Evolutionary conservation across 352 stramenopile species (phyloP).

Genomic region (Lagenidium giganteum): DNA sequence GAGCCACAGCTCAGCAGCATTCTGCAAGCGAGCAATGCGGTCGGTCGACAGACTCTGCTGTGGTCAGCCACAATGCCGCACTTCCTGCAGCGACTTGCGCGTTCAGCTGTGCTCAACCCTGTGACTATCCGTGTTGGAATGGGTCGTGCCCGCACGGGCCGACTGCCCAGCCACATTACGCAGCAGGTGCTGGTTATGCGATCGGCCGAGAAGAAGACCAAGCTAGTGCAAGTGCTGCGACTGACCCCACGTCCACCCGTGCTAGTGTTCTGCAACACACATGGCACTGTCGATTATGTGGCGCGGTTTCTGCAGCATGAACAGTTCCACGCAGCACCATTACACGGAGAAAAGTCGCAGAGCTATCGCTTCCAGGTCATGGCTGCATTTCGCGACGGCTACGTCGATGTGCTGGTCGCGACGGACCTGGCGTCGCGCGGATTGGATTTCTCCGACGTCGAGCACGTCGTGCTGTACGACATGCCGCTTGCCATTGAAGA

Average conservation of each 20-base stretch:
- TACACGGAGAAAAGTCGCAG: conserved; percentile 91
- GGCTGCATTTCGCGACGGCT: conserved; percentile 30
- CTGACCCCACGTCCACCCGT: conserved; percentile 87
- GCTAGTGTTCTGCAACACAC: conserved; percentile 97
- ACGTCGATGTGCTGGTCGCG: conserved; percentile 83
- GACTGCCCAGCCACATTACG: conserved; percentile 71
- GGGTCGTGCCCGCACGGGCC: conserved; percentile 18
- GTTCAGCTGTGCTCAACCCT: conserved; percentile 90
- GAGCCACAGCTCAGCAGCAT: conserved; percentile 93
- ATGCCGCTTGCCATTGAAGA: conserved; percentile 89
- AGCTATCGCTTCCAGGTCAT: conserved; percentile 18
- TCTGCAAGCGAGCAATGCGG: conserved; percentile 67
- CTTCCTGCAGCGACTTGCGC: conserved; percentile 88
- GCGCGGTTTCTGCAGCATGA: conserved; percentile 92
- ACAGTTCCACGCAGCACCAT: conserved; percentile 91
- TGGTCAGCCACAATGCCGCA: conserved; percentile 94
- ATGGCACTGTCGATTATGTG: conserved; percentile 91
- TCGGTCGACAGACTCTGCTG: conserved; percentile 78
- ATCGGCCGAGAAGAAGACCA: conserved; percentile 32
- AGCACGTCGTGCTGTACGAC: conserved; percentile 86
- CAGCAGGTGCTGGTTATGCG: conserved; percentile 85
- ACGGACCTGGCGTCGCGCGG: conserved; percentile 88
- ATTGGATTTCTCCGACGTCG: conserved; percentile 84
- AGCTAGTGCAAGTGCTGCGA: conserved; percentile 47
- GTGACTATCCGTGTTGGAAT: conserved; percentile 90